Evolutionary conservation across 495 filamentous ascomycete species (phyloP).

Genomic region (Chaetomium cochliodes): DNA sequence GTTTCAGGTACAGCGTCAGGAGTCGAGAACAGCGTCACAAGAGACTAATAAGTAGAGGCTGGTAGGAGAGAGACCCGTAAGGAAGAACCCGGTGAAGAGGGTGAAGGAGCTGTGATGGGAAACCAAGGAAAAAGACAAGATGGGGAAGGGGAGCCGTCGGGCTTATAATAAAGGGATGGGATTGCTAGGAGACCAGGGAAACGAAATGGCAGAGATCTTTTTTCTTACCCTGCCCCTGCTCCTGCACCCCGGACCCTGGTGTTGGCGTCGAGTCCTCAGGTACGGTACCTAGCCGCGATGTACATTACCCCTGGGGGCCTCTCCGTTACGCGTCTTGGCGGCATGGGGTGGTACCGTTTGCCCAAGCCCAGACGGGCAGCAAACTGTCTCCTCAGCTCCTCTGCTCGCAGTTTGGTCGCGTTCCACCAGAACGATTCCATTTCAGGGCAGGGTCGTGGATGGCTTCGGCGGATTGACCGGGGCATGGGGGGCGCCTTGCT

Average conservation of each 20-base stretch:
- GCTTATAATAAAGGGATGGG: slow-evolving; percentile 37
- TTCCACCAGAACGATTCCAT: slow-evolving; percentile 25
- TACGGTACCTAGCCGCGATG: slow-evolving; percentile 30
- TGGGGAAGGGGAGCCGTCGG: slow-evolving; percentile 31
- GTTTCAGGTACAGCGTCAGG: slow-evolving; percentile 20
- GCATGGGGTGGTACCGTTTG: slow-evolving; percentile 19
- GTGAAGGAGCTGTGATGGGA: slow-evolving; percentile 31
- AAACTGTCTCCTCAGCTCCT: slow-evolving; percentile 18
- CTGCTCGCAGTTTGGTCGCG: slow-evolving; percentile 18
- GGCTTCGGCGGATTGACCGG: slow-evolving; percentile 31
- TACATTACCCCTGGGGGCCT: slow-evolving; percentile 25
- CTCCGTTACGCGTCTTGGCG: slow-evolving; percentile 31
- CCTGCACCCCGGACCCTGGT: slow-evolving; percentile 28
- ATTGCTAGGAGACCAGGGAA: slow-evolving; percentile 32
- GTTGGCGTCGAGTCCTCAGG: slow-evolving; percentile 29
- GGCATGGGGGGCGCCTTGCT: slow-evolving; percentile 26
- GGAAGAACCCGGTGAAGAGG: slow-evolving; percentile 20
- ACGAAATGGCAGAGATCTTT: slow-evolving; percentile 28
- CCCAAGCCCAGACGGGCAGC: slow-evolving; percentile 15
- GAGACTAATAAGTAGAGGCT: slow-evolving; percentile 8
- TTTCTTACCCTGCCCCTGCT: slow-evolving; percentile 26
- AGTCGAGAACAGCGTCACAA: slow-evolving; percentile 15
- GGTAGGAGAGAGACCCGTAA: slow-evolving; percentile 2
- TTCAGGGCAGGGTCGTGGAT: slow-evolving; percentile 26
- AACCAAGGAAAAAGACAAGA: slow-evolving; percentile 31